Evolutionary conservation across 2,329 filamentous ascomycete species (phyloP).

Genomic region (Scedosporium dehoogii): DNA sequence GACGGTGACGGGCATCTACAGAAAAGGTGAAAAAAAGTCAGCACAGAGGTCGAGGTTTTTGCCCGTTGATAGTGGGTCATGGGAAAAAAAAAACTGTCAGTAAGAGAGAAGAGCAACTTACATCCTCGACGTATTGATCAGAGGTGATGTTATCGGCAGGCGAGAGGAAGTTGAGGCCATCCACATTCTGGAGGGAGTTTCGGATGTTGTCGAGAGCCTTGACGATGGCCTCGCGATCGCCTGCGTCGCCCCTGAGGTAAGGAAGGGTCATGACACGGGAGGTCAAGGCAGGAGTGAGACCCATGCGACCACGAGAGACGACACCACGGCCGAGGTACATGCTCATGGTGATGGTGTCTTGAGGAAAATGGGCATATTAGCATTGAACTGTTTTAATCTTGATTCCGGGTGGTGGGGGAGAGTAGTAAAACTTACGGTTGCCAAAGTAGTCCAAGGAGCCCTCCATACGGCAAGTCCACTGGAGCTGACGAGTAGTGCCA

Average conservation of each 20-base stretch:
- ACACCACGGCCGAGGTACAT: slow-evolving; percentile 56
- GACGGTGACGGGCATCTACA: slow-evolving; percentile 21
- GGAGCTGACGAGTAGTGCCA: slow-evolving; percentile 51
- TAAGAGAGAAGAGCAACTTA: background rate
- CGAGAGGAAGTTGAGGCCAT: slow-evolving; percentile 36
- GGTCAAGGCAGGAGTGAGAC: slow-evolving; percentile 45
- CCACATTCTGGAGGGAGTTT: slow-evolving; percentile 40
- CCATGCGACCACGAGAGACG: slow-evolving; percentile 50
- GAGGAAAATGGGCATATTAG: background rate
- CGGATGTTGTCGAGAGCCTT: slow-evolving; percentile 52
- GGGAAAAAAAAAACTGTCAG: background rate
- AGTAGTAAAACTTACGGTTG: slow-evolving; percentile 16
- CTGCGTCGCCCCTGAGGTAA: slow-evolving; percentile 42
- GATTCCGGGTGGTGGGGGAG: background rate
- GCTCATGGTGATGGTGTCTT: slow-evolving; percentile 42
- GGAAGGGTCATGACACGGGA: slow-evolving; percentile 50
- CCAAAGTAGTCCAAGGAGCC: slow-evolving; percentile 32
- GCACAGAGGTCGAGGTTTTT: background rate
- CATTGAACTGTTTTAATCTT: no score
- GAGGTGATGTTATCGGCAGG: background rate
- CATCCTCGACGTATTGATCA: slow-evolving; percentile 4
- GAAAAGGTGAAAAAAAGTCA: slow-evolving; percentile 19
- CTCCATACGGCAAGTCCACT: slow-evolving; percentile 58
- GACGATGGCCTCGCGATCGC: slow-evolving; percentile 55
- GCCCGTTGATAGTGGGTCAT: no score